Conservation (phyloP, 495 filamentous ascomycete genomes). For the Hyaloscypha variabilis region DNA sequence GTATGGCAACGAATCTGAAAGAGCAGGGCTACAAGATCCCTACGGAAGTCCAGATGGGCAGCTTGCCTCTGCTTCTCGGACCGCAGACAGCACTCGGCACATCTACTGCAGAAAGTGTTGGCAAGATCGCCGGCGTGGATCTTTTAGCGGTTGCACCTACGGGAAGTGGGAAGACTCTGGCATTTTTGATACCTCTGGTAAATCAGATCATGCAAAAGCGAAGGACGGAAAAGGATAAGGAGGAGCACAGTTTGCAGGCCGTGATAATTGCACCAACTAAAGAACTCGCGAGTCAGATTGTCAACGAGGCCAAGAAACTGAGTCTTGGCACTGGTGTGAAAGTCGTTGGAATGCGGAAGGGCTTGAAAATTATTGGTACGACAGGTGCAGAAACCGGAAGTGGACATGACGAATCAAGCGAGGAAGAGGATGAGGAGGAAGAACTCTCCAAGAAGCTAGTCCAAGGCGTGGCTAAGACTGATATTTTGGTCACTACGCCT, state of each 20-base stretch:
- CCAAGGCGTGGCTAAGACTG: conserved; percentile 62
- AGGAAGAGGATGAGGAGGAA: conserved; percentile 42
- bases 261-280: conserved; percentile 89
- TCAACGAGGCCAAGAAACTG: conserved; percentile 87
- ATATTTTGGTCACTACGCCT: conserved; percentile 90
- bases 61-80: conserved; percentile 74
- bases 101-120: conserved; percentile 28
- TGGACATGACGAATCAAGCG: conserved; percentile 36
- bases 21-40: conserved; percentile 82
- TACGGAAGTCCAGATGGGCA: conserved; percentile 91
- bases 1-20: conserved; percentile 76
- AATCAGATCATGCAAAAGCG: conserved; percentile 65
- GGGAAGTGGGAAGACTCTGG: conserved; percentile 95
- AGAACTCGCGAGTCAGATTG: conserved; percentile 89
- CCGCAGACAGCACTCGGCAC: conserved; percentile 44
- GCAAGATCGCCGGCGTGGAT: conserved; percentile 51
- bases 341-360: conserved; percentile 82
- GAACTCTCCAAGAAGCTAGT: conserved; percentile 37
- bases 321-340: conserved; percentile 76
- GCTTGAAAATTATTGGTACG: conserved; percentile 64
- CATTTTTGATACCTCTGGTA: conserved; percentile 85
- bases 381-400: conserved; percentile 27
- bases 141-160: conserved; percentile 90
- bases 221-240: conserved; percentile 37
- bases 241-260: conserved; percentile 59